A percentile compares a stretch with the other conserved stretches of the same genome.
Evolutionary conservation across 768 basidiomycete species (phyloP).

Genomic region (Hericium coralloides): DNA sequence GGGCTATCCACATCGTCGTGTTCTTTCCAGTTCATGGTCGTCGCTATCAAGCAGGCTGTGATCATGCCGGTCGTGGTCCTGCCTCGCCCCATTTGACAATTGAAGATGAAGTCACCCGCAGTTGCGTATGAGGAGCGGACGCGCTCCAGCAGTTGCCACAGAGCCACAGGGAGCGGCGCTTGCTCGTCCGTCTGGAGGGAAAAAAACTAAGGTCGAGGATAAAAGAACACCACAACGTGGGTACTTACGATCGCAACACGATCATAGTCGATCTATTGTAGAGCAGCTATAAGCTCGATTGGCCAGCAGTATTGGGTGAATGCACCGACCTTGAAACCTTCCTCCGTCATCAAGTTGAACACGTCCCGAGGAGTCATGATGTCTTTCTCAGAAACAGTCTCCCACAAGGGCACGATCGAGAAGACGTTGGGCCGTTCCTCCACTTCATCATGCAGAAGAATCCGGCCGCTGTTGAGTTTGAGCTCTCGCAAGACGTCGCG

Average conservation of each 20-base stretch:
- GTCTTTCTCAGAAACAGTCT: conserved; percentile 69
- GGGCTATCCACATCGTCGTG: conserved; percentile 28
- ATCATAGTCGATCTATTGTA: conserved; percentile 65
- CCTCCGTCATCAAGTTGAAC: conserved; percentile 60
- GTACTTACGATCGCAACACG: conserved; percentile 79
- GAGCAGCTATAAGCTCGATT: background rate
- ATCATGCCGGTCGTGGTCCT: conserved; percentile 97
- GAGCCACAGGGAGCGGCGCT: conserved; percentile 84
- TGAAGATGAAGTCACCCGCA: conserved; percentile 81
- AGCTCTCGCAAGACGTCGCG: conserved; percentile 81
- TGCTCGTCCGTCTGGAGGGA: conserved; percentile 85
- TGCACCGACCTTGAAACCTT: conserved; percentile 60
- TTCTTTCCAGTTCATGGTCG: conserved; percentile 50
- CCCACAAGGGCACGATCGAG: conserved; percentile 92
- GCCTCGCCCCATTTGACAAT: conserved; percentile 93
- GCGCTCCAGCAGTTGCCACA: conserved; percentile 70
- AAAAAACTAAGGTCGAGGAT: background rate
- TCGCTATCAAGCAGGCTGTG: conserved; percentile 79
- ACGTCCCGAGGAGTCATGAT: conserved; percentile 86
- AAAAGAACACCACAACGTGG: background rate
- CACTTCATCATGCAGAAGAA: conserved; percentile 91
- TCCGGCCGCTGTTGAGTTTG: conserved; percentile 57
- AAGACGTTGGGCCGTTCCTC: conserved; percentile 89
- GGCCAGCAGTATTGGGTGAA: conserved; percentile 5
- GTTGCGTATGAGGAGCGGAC: conserved; percentile 46